Evolutionary conservation across 371 early-diverging fungal species (phyloP).

Genomic region (Actinomucor elegans): DNA sequence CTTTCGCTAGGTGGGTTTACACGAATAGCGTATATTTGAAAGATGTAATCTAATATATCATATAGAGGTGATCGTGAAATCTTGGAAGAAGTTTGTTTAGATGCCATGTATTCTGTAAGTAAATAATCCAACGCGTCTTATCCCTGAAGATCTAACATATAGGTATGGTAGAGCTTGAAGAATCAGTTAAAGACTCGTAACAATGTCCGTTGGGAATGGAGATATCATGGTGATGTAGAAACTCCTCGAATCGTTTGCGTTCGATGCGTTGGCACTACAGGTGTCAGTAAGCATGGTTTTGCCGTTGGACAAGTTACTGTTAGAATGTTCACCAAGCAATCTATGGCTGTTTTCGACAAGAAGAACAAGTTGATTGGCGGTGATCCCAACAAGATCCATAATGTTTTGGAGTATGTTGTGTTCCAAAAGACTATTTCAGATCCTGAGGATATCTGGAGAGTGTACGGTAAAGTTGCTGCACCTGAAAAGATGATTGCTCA

Average conservation of each 20-base stretch:
- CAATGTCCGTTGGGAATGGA: conserved; percentile 66
- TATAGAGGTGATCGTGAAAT: conserved; percentile 60
- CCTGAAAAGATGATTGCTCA: conserved; percentile 38
- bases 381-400: conserved; percentile 57
- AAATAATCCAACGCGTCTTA: background rate
- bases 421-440: conserved; percentile 71
- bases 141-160: background rate
- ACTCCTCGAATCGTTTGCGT: conserved; percentile 67
- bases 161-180: conserved; percentile 52
- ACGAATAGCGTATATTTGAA: background rate
- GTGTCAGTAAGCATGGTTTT: conserved; percentile 48
- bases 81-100: conserved; percentile 62
- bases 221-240: conserved; percentile 57
- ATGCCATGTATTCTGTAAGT: conserved; percentile 61
- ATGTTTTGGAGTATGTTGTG: conserved; percentile 67
- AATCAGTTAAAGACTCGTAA: conserved; percentile 64
- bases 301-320: conserved; percentile 71
- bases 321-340: conserved; percentile 69
- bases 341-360: conserved; percentile 63
- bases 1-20: conserved; percentile 56
- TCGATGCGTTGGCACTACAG: conserved; percentile 49
- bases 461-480: conserved; percentile 69
- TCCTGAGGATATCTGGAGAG: conserved; percentile 66
- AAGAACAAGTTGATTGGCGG: conserved; percentile 58
- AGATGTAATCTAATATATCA: background rate